Conservation (phyloP, 768 basidiomycete species). For the Boletus tylopilopsis region DNA sequence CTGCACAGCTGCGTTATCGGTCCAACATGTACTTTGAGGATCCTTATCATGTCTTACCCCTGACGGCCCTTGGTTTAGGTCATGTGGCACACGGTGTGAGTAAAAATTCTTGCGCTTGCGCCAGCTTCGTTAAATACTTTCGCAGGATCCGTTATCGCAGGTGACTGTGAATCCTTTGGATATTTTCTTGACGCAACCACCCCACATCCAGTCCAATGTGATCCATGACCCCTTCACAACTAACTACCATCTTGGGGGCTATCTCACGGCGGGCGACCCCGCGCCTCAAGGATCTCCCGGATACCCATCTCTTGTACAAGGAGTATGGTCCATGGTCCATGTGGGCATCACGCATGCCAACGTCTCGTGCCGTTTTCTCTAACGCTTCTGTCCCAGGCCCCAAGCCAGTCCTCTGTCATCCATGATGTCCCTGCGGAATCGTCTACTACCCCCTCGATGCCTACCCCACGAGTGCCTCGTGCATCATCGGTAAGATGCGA, state of each 20-base stretch:
- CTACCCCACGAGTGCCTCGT: neutral
- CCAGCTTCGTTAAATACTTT: neutral
- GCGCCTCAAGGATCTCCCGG: neutral
- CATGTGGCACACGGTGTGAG: constrained; percentile 9
- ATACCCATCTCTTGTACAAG: neutral
- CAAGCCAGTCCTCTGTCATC: neutral
- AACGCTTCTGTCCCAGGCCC: neutral
- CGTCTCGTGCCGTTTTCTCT: too few species aligned
- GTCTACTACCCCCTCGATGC: too few species aligned
- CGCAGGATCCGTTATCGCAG: neutral
- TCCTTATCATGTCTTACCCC: neutral
- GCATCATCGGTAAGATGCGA: neutral
- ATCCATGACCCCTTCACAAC: neutral
- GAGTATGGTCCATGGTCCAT: neutral
- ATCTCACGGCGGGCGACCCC: neutral
- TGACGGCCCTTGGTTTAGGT: neutral
- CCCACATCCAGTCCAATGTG: neutral
- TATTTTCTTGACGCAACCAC: neutral
- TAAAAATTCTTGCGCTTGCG: neutral
- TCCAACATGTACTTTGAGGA: neutral
- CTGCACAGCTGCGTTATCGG: neutral
- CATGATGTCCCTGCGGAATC: neutral
- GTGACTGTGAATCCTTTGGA: constrained; percentile 1
- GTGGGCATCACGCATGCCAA: constrained; percentile 3
- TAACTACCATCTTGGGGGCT: neutral